phyloP scores from a whole-genome alignment of 2,329 filamentous ascomycete species.

The Colletotrichum scovillei region DNA sequence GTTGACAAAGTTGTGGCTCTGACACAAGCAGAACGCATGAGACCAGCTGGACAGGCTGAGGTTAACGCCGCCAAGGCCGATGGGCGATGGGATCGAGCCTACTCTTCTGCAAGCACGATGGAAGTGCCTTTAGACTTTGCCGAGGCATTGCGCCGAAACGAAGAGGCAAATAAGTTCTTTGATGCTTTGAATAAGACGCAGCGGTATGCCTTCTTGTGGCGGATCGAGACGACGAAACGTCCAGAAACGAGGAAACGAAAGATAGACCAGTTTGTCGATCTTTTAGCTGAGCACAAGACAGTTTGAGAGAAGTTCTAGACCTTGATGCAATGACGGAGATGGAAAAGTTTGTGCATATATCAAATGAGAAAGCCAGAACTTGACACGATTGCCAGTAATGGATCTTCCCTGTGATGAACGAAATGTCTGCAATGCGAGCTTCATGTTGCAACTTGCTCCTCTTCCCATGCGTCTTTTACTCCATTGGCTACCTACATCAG shows the following conservation, averaged over 20 bases:
- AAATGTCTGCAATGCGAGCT: too few species aligned
- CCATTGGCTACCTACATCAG: too few species aligned
- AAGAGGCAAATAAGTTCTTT: conserved; percentile 52
- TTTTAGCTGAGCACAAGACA: conserved; percentile 49
- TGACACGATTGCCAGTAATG: too few species aligned
- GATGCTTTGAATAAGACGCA: conserved; percentile 56
- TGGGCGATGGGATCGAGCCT: conserved; percentile 69
- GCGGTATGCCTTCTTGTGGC: conserved; percentile 57
- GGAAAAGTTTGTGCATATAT: neutral
- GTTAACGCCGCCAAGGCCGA: conserved; percentile 67
- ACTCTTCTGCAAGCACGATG: conserved; percentile 60
- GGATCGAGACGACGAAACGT: conserved; percentile 55
- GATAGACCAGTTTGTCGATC: conserved; percentile 54
- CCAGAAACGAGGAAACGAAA: conserved; percentile 48
- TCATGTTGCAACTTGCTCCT: too few species aligned
- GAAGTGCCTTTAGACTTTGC: conserved; percentile 61
- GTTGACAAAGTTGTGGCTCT: conserved; percentile 62
- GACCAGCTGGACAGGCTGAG: conserved; percentile 56
- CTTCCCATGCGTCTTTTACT: too few species aligned
- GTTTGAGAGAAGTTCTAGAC: conserved; percentile 29
- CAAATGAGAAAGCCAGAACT: too few species aligned
- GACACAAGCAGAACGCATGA: conserved; percentile 59
- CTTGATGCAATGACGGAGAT: neutral
- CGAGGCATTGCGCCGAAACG: conserved; percentile 50
- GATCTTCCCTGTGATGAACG: too few species aligned